Evolutionary conservation across 2,329 filamentous ascomycete genomes (phyloP), one percentile per base, ranked within the genome.

Genomic region (Trichothecium roseum): DNA sequence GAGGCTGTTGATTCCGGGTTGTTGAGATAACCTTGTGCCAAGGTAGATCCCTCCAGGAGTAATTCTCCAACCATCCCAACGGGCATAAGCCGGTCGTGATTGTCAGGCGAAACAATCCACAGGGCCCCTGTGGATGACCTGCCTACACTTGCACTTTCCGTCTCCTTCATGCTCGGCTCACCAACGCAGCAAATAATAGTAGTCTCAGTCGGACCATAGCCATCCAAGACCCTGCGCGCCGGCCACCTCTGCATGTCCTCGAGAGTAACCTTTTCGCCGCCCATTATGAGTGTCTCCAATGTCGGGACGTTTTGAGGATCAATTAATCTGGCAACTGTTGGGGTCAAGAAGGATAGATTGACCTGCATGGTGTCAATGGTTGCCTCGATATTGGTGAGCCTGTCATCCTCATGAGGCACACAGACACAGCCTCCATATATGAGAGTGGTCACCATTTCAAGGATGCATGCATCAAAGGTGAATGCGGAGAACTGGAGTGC

Each of bases 1-100:
- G 58, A 59, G 12, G 54, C 55, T 0, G 71, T 74, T 46, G 69
- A 70, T 32, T 60, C 55, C 1, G 56, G 54, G 30, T 74, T 64
- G 38, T 68, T 64, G 26, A 74, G 52, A 39, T 77, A 77, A 18
- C 69, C 69, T 15, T 64, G 57, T 17, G 68, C 69, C 15, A 77
- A 63, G 22, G 66, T 13, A n/a, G 32, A 22, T 8, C 24, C 24
- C 32, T 35, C 32, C 5, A 35, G 18, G 13, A 15, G 14, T 14
- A 35, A 15, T 9, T 35, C 32, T 8, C 32, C 32, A n/a, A 27
- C 24, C 24, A 12, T 15, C 8, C 32, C n/a, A n/a, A n/a, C n/a
- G n/a, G n/a, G n/a, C n/a, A n/a, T n/a, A n/a, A n/a, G n/a, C n/a
- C n/a, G n/a, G n/a, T n/a, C n/a, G n/a, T n/a, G n/a, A n/a, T n/a